Base-by-base conservation (phyloP, 1,284 basidiomycete genomes). In the Paramarasmius palmivorus region DNA sequence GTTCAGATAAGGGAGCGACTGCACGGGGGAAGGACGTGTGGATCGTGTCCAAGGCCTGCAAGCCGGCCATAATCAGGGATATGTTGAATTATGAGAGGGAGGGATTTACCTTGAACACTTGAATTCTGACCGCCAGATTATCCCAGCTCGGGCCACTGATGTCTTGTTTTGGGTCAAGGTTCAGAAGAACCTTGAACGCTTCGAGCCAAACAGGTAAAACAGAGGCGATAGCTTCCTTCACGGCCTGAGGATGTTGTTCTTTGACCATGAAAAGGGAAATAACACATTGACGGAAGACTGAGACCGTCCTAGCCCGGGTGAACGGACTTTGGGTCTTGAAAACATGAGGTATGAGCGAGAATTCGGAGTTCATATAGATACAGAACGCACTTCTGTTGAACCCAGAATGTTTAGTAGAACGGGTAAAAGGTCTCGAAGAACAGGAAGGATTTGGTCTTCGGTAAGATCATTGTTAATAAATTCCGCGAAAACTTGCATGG, bases 401-500 rank as follows among this genome's bases (percentile, higher is more conserved):
- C 89, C 90, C 38, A 97, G 73, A 55, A 97, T 91, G n/a, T 73
- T 69, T n/a, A 95, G 78, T 17, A 98, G 76, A 5, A 92, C 86
- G 0, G 95, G 95, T 2, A 95, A 75, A 25, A 97, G 78, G 63
- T 94, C 83, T 39, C 87, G 84, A 14, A 95, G 80, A 19, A 98
- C 85, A 14, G 93, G 93, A 3, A 96, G 72, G 34, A 96, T 86
- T 73, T 97, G 95, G 65, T 96, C 93, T 67, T 97, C 95, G 4
- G 89, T 89, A 52, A 98, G 73, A 66, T 95, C 94, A 9, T 90
- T 84, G 68, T 90, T 89, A 63, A 95, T 90, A 67, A 97, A 94
- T 65, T 98, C 95, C 9, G 86, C 86, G 63, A 98, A 85, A 12
- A 97, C 91, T 66, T 94, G 86, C 91, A 98, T 93, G n/a, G 93